phyloP scores from a whole-genome alignment of 495 filamentous ascomycete species.

The Penicillium pancosmium region DNA sequence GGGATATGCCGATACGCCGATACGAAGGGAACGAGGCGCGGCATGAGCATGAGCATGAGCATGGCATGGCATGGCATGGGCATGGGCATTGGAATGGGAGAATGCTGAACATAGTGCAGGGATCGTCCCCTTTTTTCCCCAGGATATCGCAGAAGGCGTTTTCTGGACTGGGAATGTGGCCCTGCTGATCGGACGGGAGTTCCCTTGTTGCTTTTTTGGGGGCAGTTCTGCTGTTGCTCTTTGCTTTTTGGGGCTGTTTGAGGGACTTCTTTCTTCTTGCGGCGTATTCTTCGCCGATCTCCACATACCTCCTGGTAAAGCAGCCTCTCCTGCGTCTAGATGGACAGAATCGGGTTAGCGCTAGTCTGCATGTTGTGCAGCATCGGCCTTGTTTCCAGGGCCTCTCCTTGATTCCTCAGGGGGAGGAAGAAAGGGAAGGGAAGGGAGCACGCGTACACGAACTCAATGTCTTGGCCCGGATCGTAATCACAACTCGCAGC shows the following conservation, averaged over 20 bases:
- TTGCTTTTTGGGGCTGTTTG: background rate
- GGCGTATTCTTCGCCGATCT: background rate
- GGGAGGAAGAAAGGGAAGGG: background rate
- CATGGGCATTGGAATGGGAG: background rate
- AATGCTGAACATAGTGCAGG: background rate
- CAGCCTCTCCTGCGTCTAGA: conserved; percentile 73
- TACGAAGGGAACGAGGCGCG: background rate
- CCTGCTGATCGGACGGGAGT: conserved; percentile 3
- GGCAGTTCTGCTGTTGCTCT: conserved; percentile 4
- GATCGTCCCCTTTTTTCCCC: background rate
- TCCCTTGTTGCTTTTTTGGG: conserved; percentile 8
- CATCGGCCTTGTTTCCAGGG: conserved; percentile 11
- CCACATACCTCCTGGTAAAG: conserved; percentile 78
- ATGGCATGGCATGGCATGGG: too few relatives aligned
- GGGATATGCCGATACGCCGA: background rate
- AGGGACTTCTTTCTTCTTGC: background rate
- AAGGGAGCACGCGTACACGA: conserved; percentile 45
- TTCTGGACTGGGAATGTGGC: background rate
- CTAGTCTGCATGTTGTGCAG: conserved; percentile 26
- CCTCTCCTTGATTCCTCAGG: conserved; percentile 4
- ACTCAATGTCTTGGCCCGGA: conserved; percentile 75
- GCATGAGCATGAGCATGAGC: too few relatives aligned
- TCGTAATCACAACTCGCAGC: conserved; percentile 81
- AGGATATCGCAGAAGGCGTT: background rate
- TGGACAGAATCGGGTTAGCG: conserved; percentile 1